Evolutionary conservation across 2,329 filamentous ascomycete genomes (phyloP).

Genomic region (Pezicula radicicola): DNA sequence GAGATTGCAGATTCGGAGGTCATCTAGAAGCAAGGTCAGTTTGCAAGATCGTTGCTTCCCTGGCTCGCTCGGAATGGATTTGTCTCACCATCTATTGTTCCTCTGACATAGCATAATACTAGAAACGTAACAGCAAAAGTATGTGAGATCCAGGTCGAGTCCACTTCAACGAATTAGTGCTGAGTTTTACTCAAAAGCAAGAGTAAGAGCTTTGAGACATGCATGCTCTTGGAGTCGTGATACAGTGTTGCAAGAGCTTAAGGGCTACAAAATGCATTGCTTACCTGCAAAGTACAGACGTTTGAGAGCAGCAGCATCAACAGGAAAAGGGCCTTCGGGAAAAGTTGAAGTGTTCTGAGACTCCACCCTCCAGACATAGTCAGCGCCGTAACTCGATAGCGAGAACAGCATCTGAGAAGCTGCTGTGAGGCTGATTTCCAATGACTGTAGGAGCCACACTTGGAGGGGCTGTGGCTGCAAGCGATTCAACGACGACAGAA

Average conservation of each 20-base stretch:
- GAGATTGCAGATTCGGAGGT: not conserved
- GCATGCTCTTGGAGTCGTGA: too few relatives aligned
- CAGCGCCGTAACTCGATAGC: not conserved
- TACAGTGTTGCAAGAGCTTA: too few relatives aligned
- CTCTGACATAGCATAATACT: not conserved
- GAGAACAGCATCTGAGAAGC: not conserved
- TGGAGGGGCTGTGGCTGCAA: not conserved
- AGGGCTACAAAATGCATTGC: too few relatives aligned
- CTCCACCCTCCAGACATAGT: not conserved
- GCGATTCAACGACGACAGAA: slow-evolving; percentile 4
- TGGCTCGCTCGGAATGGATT: too few relatives aligned
- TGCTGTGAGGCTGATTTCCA: not conserved
- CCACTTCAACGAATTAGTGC: not conserved
- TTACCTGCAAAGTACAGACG: not conserved
- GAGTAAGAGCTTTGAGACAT: too few relatives aligned
- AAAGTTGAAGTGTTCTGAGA: not conserved
- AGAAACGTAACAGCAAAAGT: not conserved
- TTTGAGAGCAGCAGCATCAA: not conserved
- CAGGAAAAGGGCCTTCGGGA: not conserved
- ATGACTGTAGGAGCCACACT: not conserved
- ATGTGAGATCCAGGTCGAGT: not conserved
- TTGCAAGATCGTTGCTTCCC: too few relatives aligned
- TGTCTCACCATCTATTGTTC: not conserved
- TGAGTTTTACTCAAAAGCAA: too few relatives aligned
- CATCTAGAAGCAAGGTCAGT: not conserved